phyloP scores from a whole-genome alignment of 805 yeast species.

The Candida takata region DNA sequence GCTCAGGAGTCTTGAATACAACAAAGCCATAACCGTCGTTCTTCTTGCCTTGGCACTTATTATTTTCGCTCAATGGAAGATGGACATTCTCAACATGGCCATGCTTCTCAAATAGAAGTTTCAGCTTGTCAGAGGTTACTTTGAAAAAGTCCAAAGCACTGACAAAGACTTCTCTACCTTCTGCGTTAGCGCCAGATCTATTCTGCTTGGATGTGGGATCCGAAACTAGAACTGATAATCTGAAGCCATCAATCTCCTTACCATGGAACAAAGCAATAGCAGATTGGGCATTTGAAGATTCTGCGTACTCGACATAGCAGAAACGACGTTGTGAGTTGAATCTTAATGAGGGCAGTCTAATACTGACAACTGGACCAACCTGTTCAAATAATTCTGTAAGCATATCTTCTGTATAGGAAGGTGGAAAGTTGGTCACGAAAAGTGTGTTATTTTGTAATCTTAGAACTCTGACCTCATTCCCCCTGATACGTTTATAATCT shows the following conservation, averaged over 20 bases:
- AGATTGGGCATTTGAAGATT: conserved; percentile 34
- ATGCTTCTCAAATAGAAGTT: conserved; percentile 35
- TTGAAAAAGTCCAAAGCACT: conserved; percentile 43
- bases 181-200: conserved; percentile 40
- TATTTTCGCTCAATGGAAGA: conserved; percentile 35
- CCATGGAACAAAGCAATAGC: conserved; percentile 40
- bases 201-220: conserved; percentile 40
- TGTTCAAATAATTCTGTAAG: conserved; percentile 34
- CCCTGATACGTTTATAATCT: conserved; percentile 41
- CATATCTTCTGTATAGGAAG: conserved; percentile 34
- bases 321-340: conserved; percentile 54
- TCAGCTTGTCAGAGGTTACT: conserved; percentile 33
- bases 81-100: conserved; percentile 49
- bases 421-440: conserved; percentile 74
- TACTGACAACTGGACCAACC: conserved; percentile 36
- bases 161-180: conserved; percentile 52
- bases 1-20: conserved; percentile 35
- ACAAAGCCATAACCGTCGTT: conserved; percentile 67
- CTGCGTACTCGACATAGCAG: conserved; percentile 58
- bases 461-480: conserved; percentile 37
- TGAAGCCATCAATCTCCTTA: conserved; percentile 29
- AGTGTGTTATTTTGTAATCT: conserved; percentile 44
- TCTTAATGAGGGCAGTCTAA: conserved; percentile 60
- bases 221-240: conserved; percentile 53
- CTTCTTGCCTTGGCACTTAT: conserved; percentile 19